These are phyloP conservation scores for Hanseniaspora taiwanica DNA, from an alignment of 805 yeast genomes.

Conservation along the genomic window DNA sequence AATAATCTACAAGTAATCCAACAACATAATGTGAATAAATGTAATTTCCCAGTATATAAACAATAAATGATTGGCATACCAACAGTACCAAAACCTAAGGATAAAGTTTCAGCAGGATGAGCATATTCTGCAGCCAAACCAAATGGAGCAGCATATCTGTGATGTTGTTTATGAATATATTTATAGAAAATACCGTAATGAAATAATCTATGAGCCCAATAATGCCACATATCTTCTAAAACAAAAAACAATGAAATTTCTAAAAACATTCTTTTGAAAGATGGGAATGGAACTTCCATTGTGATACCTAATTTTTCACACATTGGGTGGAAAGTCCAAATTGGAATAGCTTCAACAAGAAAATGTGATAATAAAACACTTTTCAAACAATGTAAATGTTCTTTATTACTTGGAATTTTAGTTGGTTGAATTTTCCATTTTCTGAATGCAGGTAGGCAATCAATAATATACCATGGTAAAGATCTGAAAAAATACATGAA, in stretches of 20 bases:
- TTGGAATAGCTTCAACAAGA: constrained; percentile 88
- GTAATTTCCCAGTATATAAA: constrained; percentile 60
- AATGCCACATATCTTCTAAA: constrained; percentile 92
- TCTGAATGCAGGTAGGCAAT: constrained; percentile 71
- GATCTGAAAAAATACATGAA: constrained; percentile 83
- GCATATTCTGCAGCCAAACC: constrained; percentile 97
- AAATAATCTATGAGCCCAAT: constrained; percentile 84
- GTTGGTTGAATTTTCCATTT: constrained; percentile 83
- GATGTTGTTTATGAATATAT: constrained; percentile 93
- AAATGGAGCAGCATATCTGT: constrained; percentile 94
- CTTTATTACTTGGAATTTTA: constrained; percentile 63
- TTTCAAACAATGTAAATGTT: constrained; percentile 88
- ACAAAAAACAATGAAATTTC: constrained; percentile 73
- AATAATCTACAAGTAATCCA: constrained; percentile 84
- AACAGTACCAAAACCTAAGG: constrained; percentile 89
- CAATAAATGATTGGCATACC: constrained; percentile 87
- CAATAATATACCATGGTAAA: constrained; percentile 85
- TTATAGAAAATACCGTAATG: constrained; percentile 85
- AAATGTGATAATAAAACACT: constrained; percentile 77
- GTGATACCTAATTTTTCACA: constrained; percentile 71
- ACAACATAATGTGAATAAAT: constrained; percentile 72
- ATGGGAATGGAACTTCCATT: constrained; percentile 77
- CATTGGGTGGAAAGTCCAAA: constrained; percentile 93
- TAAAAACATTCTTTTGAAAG: constrained; percentile 36
- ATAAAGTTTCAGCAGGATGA: constrained; percentile 85